phyloP scores from a whole-genome alignment of 352 stramenopile genomes.

The Poterioochromonas sp. region DNA sequence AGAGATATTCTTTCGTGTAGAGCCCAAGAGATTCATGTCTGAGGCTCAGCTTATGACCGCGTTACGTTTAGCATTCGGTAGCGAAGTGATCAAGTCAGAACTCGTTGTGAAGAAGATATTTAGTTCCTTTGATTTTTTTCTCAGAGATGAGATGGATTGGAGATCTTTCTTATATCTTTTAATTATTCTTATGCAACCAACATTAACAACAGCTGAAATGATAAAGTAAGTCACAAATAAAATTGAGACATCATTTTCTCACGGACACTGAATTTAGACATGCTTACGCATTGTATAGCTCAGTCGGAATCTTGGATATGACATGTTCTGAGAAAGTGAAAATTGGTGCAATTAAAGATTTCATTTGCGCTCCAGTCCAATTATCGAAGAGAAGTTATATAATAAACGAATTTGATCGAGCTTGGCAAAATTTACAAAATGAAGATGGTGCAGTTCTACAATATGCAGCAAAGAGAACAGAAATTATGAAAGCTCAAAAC shows the following conservation, averaged over 20 bases:
- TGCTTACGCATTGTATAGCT: constrained; percentile 13
- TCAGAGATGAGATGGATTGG: constrained; percentile 25
- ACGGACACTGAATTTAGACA: not conserved
- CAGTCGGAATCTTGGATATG: constrained; percentile 14
- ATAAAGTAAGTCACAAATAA: not conserved
- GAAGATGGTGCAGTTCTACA: not conserved
- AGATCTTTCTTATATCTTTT: constrained; percentile 26
- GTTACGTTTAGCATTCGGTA: constrained; percentile 4
- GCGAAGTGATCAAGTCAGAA: not conserved
- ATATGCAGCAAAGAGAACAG: not conserved
- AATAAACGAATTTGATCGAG: not conserved
- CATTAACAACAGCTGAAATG: not conserved
- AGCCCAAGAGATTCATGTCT: constrained; percentile 5
- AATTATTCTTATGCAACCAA: constrained; percentile 2
- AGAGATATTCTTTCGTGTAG: constrained; percentile 9
- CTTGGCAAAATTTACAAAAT: not conserved
- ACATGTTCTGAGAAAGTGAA: not conserved
- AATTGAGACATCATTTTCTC: not conserved
- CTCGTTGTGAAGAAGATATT: not conserved
- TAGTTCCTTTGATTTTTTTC: constrained; percentile 9
- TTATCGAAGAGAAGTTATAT: not conserved
- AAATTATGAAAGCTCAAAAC: too few species aligned
- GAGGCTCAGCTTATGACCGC: constrained; percentile 25
- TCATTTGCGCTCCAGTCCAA: constrained; percentile 7
- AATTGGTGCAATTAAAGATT: not conserved